Base-by-base conservation (phyloP, 2,329 filamentous ascomycete species). In the Paecilomyces dactylethromorphus region DNA sequence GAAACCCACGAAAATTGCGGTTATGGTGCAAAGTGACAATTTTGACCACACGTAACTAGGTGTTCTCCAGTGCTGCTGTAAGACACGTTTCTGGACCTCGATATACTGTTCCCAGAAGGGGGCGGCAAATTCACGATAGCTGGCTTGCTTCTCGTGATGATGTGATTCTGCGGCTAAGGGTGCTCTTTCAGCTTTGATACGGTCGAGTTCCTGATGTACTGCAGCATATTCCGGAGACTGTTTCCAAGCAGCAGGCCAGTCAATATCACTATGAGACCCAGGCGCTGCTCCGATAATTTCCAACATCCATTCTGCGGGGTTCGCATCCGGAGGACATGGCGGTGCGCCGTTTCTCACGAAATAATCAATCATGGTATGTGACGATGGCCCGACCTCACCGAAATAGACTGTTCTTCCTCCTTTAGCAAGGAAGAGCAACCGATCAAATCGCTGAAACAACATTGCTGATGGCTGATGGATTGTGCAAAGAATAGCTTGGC, bases 381-480 rank as follows among this genome's bases (percentile, higher is more conserved):
- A 87, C 62, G 86, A 81, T 0, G 81, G 66, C 0, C 87, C 87
- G 49, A 89, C 84, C 1, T 87, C 79, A 7, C 87, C 87, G 69
- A 89, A 89, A 66, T 90, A 90, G 0, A 89, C 85, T 0, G 85
- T 88, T 67, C 80, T 84, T 0, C 87, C 87, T 39, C 87, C 87
- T 58, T 78, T 81, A 8, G 85, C 84, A 2, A 89, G 78, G 71
- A 89, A 86, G 0, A 88, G 74, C 1, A 88, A 74, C 1, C 82
- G 81, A 61, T 88, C 86, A 56, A 88, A 97, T 59, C 91, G 88
- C 72, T 96, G 90, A 80, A 97, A 96, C 56, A 97, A 82, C 83
- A 96, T 92, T 33, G 92, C 92, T 13, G 91, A 95, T n/a, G 93
- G 93, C 74, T 97, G 93, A 73, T 97, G 93, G 61, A 97, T 97